phyloP scores from a whole-genome alignment of 768 basidiomycete genomes.

The Russula griseocarnosa region DNA sequence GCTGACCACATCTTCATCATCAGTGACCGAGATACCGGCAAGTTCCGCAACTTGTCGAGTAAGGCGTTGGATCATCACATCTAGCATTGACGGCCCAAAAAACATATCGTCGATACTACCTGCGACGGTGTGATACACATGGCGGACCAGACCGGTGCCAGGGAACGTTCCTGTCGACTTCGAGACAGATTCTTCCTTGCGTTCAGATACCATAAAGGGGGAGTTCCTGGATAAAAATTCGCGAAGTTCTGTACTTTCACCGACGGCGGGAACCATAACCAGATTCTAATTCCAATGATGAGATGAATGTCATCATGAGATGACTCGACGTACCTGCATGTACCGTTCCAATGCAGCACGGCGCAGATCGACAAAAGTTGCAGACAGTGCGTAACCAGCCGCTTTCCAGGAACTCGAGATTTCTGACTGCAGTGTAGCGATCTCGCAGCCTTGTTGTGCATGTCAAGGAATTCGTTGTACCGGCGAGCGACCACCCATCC shows the following conservation, averaged over 20 bases:
- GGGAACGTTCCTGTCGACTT: conserved; percentile 52
- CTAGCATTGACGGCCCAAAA: conserved; percentile 93
- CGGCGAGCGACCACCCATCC: conserved; percentile 93
- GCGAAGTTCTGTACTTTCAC: conserved; percentile 76
- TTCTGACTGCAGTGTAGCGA: conserved; percentile 57
- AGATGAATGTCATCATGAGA: neutral
- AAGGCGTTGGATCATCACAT: conserved; percentile 88
- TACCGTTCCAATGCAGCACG: conserved; percentile 82
- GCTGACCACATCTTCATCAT: conserved; percentile 83
- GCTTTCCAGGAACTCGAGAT: conserved; percentile 87
- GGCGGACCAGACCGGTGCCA: conserved; percentile 74
- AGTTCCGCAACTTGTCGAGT: conserved; percentile 88
- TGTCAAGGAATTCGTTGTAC: conserved; percentile 91
- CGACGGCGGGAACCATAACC: conserved; percentile 68
- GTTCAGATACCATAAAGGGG: conserved; percentile 64
- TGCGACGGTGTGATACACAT: conserved; percentile 86
- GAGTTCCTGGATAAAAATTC: conserved; percentile 86
- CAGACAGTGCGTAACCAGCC: conserved; percentile 86
- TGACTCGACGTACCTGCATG: conserved; percentile 59
- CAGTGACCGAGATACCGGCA: conserved; percentile 74
- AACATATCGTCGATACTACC: conserved; percentile 97
- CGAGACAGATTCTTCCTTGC: conserved; percentile 30
- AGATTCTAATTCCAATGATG: conserved; percentile 49
- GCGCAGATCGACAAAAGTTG: conserved; percentile 82
- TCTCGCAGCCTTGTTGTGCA: conserved; percentile 84